phyloP scores from a whole-genome alignment of 1,284 basidiomycete species.

The Microbotryum lychnidis-dioicae region DNA sequence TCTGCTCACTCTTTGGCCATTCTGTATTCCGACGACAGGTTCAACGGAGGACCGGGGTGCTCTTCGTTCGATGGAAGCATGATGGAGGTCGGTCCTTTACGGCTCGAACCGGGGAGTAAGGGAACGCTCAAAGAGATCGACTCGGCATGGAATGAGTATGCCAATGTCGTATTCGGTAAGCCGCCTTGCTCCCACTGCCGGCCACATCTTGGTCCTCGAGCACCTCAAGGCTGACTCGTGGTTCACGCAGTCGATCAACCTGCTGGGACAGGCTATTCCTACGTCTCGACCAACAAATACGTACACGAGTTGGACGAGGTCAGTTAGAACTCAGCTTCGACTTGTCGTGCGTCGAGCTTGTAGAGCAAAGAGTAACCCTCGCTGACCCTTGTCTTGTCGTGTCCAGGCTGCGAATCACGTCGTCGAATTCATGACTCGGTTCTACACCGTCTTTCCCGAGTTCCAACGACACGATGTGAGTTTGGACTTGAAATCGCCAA shows the following conservation, averaged over 20 bases:
- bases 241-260: constrained; percentile 76
- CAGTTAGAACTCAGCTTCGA: constrained; percentile 16
- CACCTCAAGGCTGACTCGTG: not conserved
- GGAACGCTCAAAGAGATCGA: constrained; percentile 67
- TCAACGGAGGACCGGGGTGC: constrained; percentile 81
- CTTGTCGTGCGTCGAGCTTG: not conserved
- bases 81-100: constrained; percentile 94
- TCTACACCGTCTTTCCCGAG: constrained; percentile 87
- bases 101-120: constrained; percentile 52
- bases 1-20: not conserved
- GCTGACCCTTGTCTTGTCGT: not conserved
- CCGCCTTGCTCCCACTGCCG: constrained; percentile 12
- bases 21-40: not conserved
- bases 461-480: constrained; percentile 72
- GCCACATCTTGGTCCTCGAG: not conserved
- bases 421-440: constrained; percentile 73
- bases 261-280: constrained; percentile 89
- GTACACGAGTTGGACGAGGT: constrained; percentile 70
- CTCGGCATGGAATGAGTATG: constrained; percentile 97
- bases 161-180: constrained; percentile 87
- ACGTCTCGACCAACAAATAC: constrained; percentile 74
- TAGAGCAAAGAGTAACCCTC: constrained; percentile 10
- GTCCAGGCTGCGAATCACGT: constrained; percentile 69
- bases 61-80: constrained; percentile 89
- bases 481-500: constrained; percentile 20